These are phyloP conservation scores for Fagopyrum homotropicum DNA, from an alignment of 148 eudicot species.

Conservation along the genomic window DNA sequence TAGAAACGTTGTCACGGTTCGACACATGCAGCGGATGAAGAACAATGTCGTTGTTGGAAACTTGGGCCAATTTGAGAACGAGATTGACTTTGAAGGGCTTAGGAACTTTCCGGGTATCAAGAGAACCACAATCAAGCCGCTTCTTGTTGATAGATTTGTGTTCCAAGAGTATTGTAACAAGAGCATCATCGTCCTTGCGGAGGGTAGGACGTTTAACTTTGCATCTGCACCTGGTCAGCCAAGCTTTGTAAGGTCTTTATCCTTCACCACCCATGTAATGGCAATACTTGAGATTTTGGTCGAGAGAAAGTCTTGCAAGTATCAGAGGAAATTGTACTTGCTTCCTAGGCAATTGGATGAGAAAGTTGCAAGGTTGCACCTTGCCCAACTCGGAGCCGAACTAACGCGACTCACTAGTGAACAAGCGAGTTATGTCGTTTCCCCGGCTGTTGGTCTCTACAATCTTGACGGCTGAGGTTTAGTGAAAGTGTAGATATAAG, in stretches of 20 bases:
- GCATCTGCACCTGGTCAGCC: conserved; percentile 96
- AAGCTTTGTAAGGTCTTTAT: conserved; percentile 94
- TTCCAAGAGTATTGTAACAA: conserved; percentile 58
- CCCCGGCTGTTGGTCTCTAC: too few species aligned
- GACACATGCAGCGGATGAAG: conserved; percentile 90
- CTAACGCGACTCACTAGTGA: too few species aligned
- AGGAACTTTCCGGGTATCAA: conserved; percentile 80
- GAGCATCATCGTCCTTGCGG: conserved; percentile 74
- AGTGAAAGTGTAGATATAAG: too few species aligned
- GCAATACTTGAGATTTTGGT: conserved; percentile 94
- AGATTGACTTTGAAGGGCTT: conserved; percentile 75
- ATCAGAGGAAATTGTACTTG: conserved; percentile 79
- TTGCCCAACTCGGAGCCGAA: too few species aligned
- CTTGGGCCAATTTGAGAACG: conserved; percentile 98
- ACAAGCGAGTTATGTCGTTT: too few species aligned
- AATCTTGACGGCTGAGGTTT: too few species aligned
- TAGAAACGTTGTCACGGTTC: conserved; percentile 88
- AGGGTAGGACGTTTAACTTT: conserved; percentile 93
- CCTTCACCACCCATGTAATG: conserved; percentile 90
- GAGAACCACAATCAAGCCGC: conserved; percentile 86
- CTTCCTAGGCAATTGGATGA: conserved; percentile 45
- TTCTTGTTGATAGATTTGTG: conserved; percentile 61
- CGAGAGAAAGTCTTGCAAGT: conserved; percentile 60
- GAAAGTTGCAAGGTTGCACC: too few species aligned
- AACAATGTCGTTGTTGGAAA: conserved; percentile 95